Evolutionary conservation across 1,284 basidiomycete genomes (phyloP).

Genomic region (Trichosporon ovoides): DNA sequence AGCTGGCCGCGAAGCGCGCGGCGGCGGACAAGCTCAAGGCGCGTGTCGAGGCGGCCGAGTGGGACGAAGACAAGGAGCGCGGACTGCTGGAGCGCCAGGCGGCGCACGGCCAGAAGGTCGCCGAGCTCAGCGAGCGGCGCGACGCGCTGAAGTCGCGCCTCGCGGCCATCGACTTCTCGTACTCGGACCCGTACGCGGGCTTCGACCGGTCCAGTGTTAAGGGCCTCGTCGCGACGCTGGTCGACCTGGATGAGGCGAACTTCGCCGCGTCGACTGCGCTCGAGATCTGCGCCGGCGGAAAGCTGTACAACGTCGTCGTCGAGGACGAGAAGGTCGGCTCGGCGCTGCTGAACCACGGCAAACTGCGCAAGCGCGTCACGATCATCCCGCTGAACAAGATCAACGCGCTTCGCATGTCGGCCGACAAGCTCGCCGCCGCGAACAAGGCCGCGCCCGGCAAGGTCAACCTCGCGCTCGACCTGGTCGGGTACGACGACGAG

Average conservation of each 20-base stretch:
- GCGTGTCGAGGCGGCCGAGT: conserved; percentile 62
- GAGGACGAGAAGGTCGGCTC: conserved; percentile 85
- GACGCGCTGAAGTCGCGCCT: conserved; percentile 67
- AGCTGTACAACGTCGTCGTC: conserved; percentile 92
- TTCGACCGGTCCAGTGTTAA: conserved; percentile 87
- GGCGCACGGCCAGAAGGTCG: conserved; percentile 58
- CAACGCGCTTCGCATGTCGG: conserved; percentile 61
- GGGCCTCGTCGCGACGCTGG: conserved; percentile 83
- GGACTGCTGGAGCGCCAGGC: conserved; percentile 59
- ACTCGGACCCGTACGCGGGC: conserved; percentile 66
- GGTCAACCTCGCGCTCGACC: conserved; percentile 76
- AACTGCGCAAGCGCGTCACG: conserved; percentile 82
- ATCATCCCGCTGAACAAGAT: conserved; percentile 95
- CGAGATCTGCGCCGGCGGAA: conserved; percentile 85
- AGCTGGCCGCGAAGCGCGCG: conserved; percentile 59
- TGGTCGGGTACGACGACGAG: conserved; percentile 79
- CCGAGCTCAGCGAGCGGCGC: conserved; percentile 64
- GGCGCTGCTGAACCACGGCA: conserved; percentile 70
- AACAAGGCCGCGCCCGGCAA: conserved; percentile 72
- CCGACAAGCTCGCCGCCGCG: conserved; percentile 71
- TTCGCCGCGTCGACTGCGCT: conserved; percentile 80
- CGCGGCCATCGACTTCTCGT: conserved; percentile 75
- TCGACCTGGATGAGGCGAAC: conserved; percentile 66
- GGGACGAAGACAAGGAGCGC: conserved; percentile 72
- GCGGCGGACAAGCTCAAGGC: conserved; percentile 60